Evolutionary conservation across 441 rosid species (phyloP).

Genomic region (Metrosideros polymorpha): DNA sequence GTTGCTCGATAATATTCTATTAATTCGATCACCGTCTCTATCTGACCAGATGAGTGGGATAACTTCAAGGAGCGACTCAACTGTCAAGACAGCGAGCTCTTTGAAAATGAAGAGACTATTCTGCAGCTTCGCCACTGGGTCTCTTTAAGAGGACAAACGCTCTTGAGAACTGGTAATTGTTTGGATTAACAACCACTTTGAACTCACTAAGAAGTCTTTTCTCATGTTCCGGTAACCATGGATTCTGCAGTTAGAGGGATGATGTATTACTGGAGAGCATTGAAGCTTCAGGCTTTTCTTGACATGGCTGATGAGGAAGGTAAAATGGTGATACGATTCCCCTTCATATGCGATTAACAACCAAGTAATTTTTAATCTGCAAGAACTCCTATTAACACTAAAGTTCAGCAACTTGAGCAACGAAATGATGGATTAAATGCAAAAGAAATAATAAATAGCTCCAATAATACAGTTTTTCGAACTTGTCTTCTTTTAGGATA

Average conservation of each 20-base stretch:
- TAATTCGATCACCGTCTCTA: not conserved
- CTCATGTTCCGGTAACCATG: slow-evolving; percentile 3
- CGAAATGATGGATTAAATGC: not conserved
- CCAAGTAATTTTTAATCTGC: not conserved
- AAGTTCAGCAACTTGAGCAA: not conserved
- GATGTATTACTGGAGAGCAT: slow-evolving; percentile 97
- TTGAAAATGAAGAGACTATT: slow-evolving; percentile 85
- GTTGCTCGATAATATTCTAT: not conserved
- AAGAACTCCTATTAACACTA: not conserved
- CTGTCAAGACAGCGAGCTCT: slow-evolving; percentile 61
- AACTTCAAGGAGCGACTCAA: slow-evolving; percentile 87
- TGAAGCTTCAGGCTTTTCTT: slow-evolving; percentile 97
- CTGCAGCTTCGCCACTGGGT: slow-evolving; percentile 99
- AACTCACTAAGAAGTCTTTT: slow-evolving; percentile 3
- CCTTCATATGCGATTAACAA: not conserved
- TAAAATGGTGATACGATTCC: slow-evolving; percentile 14
- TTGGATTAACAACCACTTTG: slow-evolving; percentile 3
- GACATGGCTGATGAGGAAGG: slow-evolving; percentile 94
- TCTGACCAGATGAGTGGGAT: slow-evolving; percentile 77
- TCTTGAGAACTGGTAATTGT: slow-evolving; percentile 78
- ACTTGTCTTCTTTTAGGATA: not conserved
- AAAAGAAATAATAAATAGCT: not conserved
- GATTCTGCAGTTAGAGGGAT: slow-evolving; percentile 82
- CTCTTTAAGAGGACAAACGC: slow-evolving; percentile 96
- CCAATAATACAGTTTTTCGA: not conserved